These are phyloP conservation scores for Taiozyma sp. DNA, from an alignment of 1,139 yeast species.

Conservation along the genomic window DNA sequence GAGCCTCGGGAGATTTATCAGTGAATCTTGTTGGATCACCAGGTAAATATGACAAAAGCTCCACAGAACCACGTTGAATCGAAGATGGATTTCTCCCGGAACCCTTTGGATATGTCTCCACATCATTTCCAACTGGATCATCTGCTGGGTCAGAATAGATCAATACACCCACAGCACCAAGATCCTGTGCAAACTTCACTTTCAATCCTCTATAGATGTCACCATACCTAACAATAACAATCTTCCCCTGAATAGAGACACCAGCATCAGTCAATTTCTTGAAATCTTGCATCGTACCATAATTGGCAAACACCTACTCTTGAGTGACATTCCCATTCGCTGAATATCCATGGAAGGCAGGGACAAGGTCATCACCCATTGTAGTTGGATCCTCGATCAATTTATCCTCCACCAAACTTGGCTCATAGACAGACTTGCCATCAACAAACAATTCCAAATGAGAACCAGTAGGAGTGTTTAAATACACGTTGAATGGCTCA, in stretches of 20 bases:
- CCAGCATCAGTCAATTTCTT: slow-evolving; percentile 37
- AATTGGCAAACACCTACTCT: slow-evolving; percentile 52
- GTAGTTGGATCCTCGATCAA: slow-evolving; percentile 69
- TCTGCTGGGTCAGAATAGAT: slow-evolving; percentile 65
- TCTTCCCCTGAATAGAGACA: slow-evolving; percentile 43
- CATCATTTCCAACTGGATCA: slow-evolving; percentile 40
- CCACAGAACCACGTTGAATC: slow-evolving; percentile 81
- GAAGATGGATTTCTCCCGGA: slow-evolving; percentile 64
- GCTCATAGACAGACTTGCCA: slow-evolving; percentile 42
- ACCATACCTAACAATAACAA: slow-evolving; percentile 59
- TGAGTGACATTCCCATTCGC: slow-evolving; percentile 64
- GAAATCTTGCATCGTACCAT: slow-evolving; percentile 54
- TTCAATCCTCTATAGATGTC: slow-evolving; percentile 58
- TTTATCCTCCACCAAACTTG: slow-evolving; percentile 67
- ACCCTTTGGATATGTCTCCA: slow-evolving; percentile 62
- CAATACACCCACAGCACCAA: slow-evolving; percentile 55
- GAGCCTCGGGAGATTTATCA: slow-evolving; percentile 72
- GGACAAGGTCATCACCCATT: slow-evolving; percentile 41
- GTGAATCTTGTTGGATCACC: slow-evolving; percentile 78
- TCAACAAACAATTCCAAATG: slow-evolving; percentile 38
- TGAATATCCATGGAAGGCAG: slow-evolving; percentile 67
- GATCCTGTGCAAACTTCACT: slow-evolving; percentile 61
- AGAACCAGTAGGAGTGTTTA: slow-evolving; percentile 58
- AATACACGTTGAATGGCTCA: slow-evolving; percentile 53
- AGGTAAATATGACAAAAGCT: slow-evolving; percentile 67